A percentile compares a stretch with the other conserved stretches of the same genome.
Conservation (phyloP, 257 asterid genomes). For the Solanum piurae region DNA sequence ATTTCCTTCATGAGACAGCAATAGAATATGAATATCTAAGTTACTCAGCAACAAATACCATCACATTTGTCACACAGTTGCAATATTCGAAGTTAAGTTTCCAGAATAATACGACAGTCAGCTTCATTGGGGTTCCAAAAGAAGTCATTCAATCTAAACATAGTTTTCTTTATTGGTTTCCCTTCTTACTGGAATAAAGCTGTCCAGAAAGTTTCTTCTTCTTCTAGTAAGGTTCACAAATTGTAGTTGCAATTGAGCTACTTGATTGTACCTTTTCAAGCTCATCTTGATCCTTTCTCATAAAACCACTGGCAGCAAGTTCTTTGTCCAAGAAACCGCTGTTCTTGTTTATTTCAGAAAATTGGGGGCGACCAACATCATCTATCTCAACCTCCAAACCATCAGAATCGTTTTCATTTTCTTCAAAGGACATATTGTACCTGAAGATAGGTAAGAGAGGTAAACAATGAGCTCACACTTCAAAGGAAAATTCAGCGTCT, state of each 20-base stretch:
- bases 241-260: background rate
- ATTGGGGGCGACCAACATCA: slow-evolving; percentile 51
- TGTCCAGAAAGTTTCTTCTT: background rate
- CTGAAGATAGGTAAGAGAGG: slow-evolving; percentile 15
- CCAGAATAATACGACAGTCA: background rate
- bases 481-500: background rate
- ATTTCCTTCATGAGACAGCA: background rate
- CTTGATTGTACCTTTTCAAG: slow-evolving; percentile 55
- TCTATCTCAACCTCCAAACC: slow-evolving; percentile 42
- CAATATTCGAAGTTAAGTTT: background rate
- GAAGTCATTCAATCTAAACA: background rate
- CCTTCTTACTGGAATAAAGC: background rate
- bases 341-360: slow-evolving; percentile 55
- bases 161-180: background rate
- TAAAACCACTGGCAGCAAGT: slow-evolving; percentile 97
- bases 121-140: background rate
- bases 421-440: slow-evolving; percentile 59
- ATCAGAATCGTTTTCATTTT: slow-evolving; percentile 34
- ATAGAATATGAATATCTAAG: background rate
- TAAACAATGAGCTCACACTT: background rate
- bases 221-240: background rate
- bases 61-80: background rate
- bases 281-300: slow-evolving; percentile 68
- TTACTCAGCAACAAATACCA: background rate
- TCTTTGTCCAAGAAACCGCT: slow-evolving; percentile 78